Percentiles rank a stretch among this genome's conserved stretches.
phyloP scores from a whole-genome alignment of 2,329 filamentous ascomycete species.

The Sporothrix curviconia region DNA sequence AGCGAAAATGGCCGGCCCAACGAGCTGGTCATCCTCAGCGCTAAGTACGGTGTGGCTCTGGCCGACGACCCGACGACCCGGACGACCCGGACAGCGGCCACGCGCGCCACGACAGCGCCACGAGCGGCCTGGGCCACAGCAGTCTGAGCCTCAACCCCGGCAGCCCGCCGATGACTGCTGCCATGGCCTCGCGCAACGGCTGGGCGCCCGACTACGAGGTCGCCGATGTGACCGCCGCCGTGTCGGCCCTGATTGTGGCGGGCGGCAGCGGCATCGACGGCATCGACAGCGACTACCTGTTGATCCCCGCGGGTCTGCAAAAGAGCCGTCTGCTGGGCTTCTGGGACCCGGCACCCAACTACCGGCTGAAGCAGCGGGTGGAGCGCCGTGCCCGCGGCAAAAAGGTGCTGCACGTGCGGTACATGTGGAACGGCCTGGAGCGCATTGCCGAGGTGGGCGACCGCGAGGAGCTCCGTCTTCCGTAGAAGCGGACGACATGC shows the following conservation, averaged over 20 bases:
- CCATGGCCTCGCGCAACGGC: conserved; percentile 22
- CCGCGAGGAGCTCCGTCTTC: conserved; percentile 31
- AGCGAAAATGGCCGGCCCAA: conserved; percentile 15
- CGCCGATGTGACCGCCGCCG: conserved; percentile 43
- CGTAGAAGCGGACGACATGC: no score
- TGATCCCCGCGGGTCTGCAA: conserved; percentile 35
- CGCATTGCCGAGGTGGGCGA: conserved; percentile 31
- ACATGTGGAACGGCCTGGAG: conserved; percentile 34
- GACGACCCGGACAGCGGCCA: conserved; percentile 17
- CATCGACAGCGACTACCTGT: conserved; percentile 20
- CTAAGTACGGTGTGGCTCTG: conserved; percentile 38
- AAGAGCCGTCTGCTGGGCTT: conserved; percentile 43
- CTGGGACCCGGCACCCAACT: conserved; percentile 42
- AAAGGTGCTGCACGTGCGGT: conserved; percentile 42
- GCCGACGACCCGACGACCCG: conserved; percentile 11
- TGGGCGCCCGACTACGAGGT: conserved; percentile 32
- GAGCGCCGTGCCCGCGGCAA: conserved; percentile 19
- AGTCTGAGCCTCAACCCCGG: neutral
- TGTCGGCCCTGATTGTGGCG: conserved; percentile 36
- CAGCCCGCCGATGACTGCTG: conserved; percentile 24
- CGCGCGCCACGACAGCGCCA: conserved; percentile 16
- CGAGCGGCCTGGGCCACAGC: neutral
- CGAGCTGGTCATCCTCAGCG: conserved; percentile 42
- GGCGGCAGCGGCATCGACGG: conserved; percentile 23
- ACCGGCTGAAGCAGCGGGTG: neutral